Evolutionary conservation across 192 early-diverging fungal species (phyloP).

Genomic region (Backusella psychrophila): DNA sequence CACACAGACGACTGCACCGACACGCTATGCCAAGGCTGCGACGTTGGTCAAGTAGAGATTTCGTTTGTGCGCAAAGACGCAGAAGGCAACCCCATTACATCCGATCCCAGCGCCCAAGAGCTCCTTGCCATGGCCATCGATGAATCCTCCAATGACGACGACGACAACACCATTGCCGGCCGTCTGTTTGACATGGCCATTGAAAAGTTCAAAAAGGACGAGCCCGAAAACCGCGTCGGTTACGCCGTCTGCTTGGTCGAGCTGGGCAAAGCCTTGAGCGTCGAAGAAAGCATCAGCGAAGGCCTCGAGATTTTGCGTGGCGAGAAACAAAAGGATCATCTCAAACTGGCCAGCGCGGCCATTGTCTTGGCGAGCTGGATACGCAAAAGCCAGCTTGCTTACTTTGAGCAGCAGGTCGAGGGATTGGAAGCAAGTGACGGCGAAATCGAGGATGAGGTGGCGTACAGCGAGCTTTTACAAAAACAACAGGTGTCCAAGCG

Average conservation of each 20-base stretch:
- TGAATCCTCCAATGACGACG: slow-evolving; percentile 24
- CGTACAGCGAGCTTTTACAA: slow-evolving; percentile 7
- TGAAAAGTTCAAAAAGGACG: slow-evolving; percentile 39
- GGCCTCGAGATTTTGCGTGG: slow-evolving; percentile 23
- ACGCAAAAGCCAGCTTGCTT: slow-evolving; percentile 9
- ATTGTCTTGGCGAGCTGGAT: slow-evolving; percentile 1
- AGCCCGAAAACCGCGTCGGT: slow-evolving; percentile 37
- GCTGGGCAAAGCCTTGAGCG: slow-evolving; percentile 21
- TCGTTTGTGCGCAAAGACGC: slow-evolving; percentile 45
- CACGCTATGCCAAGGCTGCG: slow-evolving; percentile 55
- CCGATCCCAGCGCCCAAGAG: slow-evolving; percentile 47
- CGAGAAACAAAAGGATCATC: neutral
- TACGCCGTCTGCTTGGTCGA: slow-evolving; percentile 34
- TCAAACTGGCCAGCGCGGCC: slow-evolving; percentile 9
- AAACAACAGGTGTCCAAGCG: slow-evolving; percentile 17
- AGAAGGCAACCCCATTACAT: slow-evolving; percentile 23
- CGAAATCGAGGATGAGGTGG: slow-evolving; percentile 19
- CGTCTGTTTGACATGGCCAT: slow-evolving; percentile 57
- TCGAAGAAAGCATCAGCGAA: slow-evolving; percentile 36
- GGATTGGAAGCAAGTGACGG: slow-evolving; percentile 13
- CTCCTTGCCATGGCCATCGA: slow-evolving; percentile 60
- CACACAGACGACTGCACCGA: slow-evolving; percentile 59
- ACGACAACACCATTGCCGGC: slow-evolving; percentile 31
- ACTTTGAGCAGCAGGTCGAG: slow-evolving; percentile 7
- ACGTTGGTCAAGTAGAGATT: slow-evolving; percentile 59